Base-by-base conservation (phyloP, 1,284 basidiomycete genomes). In the Malassezia psittaci region DNA sequence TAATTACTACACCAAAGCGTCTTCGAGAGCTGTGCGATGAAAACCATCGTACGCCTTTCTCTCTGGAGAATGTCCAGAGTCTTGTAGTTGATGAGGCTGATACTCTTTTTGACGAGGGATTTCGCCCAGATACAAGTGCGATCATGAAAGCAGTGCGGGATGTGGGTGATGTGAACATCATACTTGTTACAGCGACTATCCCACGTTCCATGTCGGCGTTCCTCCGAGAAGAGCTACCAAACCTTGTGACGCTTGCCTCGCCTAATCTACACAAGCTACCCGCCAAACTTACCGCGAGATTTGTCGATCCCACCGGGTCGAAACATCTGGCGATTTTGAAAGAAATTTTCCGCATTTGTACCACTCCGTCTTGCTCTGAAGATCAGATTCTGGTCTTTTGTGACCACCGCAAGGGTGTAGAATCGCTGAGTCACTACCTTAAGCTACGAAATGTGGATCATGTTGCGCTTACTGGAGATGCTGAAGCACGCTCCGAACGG, bases 81-180 rank as follows among this genome's bases (percentile, higher is more conserved):
- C 80, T 99, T 15, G 85, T 99, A 0, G 82, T 98, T 32, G 94
- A 99, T 73, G 94, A 99, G 78, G 93, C 94, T 3, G 94, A 99
- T 77, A 79, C 91, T 11, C 75, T 87, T 40, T 83, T 86, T 81
- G 85, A 87, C 66, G 68, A 77, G 59, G 77, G 77, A 24, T 78
- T 78, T 54, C 72, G 41, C 32, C 19, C 53, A 2, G 39, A 37
- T 6, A 61, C 59, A 10, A 32, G 36, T 13, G 24, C 33, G 15
- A 39, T 57, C 9, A 34, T 58, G 21, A 46, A 38, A 33, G 34
- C 18, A 1, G 45, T 53, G 45, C 52, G 45, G 9, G 24, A n/a
- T 32, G 29, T 21, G 5, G 32, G 35, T 0, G 24, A 19, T 15
- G 33, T 50, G 10, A 29, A 35, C 6, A 21, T 90, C 48, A 69